These are phyloP conservation scores for Plasmodium coatneyi DNA, from an alignment of 169 alveolate genomes.

Conservation along the genomic window DNA sequence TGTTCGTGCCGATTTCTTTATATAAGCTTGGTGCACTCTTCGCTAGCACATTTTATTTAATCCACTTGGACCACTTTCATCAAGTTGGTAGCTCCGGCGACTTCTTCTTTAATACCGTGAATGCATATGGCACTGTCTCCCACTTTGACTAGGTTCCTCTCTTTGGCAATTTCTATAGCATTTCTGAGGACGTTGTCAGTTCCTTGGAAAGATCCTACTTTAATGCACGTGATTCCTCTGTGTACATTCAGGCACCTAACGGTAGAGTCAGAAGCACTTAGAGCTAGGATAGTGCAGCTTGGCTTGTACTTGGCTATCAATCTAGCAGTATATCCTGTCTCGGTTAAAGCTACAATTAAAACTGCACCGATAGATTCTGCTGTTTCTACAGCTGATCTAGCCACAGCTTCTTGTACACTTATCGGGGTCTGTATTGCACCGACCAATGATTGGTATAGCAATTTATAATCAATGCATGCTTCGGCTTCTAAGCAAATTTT, in stretches of 20 bases:
- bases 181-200: conserved; percentile 89
- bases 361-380: conserved; percentile 91
- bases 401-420: conserved; percentile 90
- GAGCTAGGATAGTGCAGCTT: conserved; percentile 92
- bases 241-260: conserved; percentile 92
- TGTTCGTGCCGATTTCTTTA: background rate
- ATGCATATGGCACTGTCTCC: conserved; percentile 95
- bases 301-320: conserved; percentile 97
- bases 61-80: conserved; percentile 90
- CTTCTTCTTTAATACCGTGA: conserved; percentile 96
- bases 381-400: conserved; percentile 92
- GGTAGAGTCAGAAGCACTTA: conserved; percentile 90
- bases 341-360: conserved; percentile 95
- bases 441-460: conserved; percentile 80
- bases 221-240: conserved; percentile 95
- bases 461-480: conserved; percentile 84
- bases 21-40: background rate
- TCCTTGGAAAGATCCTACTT: conserved; percentile 92
- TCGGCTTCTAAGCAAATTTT: conserved; percentile 90
- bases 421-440: conserved; percentile 80
- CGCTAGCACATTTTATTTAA: background rate
- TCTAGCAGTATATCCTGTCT: conserved; percentile 97
- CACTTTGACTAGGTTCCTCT: conserved; percentile 86
- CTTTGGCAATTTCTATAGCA: conserved; percentile 95
- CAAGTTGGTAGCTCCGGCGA: conserved; percentile 94